Evolutionary conservation across 2,329 filamentous ascomycete genomes (phyloP).

Genomic region (Aspergillus texensis): DNA sequence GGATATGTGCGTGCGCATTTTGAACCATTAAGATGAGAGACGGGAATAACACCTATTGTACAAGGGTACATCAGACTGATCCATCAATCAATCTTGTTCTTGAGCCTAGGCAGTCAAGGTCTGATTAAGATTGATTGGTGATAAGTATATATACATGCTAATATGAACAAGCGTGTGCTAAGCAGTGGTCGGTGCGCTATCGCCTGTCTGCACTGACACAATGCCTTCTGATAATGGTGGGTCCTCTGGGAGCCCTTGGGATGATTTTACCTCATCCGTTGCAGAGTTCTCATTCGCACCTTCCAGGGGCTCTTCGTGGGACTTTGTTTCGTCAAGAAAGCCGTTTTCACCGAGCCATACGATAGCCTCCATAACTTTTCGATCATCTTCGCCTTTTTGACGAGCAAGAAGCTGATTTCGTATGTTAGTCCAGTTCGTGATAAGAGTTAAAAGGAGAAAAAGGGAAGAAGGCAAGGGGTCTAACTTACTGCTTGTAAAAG

Average conservation of each 20-base stretch:
- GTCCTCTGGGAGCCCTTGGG: background rate
- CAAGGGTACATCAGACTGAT: background rate
- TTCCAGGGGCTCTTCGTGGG: background rate
- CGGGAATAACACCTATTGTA: background rate
- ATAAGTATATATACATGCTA: background rate
- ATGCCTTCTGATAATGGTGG: background rate
- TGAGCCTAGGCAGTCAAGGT: background rate
- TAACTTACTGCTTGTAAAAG: conserved; percentile 47
- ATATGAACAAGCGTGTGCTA: background rate
- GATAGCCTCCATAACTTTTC: conserved; percentile 46
- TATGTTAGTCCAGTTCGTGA: background rate
- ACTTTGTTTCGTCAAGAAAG: conserved; percentile 34
- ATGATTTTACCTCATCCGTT: background rate
- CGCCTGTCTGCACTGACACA: background rate
- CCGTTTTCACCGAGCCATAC: conserved; percentile 46
- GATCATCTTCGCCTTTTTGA: conserved; percentile 47
- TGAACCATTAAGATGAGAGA: background rate
- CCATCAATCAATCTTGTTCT: background rate
- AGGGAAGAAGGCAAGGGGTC: background rate
- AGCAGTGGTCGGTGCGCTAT: background rate
- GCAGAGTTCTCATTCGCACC: background rate
- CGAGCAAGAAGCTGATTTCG: conserved; percentile 42
- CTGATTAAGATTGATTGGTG: background rate
- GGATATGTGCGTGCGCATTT: background rate
- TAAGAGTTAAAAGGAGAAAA: background rate